phyloP scores from a whole-genome alignment of 768 basidiomycete species.

The Daedaleopsis sinensis region DNA sequence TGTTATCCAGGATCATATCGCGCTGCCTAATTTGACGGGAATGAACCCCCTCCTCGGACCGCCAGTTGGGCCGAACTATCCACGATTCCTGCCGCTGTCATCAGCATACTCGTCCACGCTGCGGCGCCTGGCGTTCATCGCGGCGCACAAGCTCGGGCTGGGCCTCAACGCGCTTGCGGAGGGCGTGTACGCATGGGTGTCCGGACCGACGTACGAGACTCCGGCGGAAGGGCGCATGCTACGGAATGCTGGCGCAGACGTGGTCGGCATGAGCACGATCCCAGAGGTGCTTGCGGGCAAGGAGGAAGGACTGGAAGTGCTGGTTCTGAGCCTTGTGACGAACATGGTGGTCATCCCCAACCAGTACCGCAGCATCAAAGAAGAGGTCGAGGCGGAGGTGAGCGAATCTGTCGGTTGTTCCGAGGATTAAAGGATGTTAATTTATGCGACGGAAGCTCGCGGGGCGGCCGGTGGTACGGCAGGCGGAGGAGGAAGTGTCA shows the following conservation, averaged over 20 bases:
- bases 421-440: not conserved
- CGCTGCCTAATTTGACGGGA: conserved; percentile 76
- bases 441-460: conserved; percentile 49
- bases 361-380: conserved; percentile 66
- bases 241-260: conserved; percentile 74
- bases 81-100: conserved; percentile 84
- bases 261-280: conserved; percentile 95
- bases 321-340: conserved; percentile 84
- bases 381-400: conserved; percentile 80
- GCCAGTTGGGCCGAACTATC: conserved; percentile 53
- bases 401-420: conserved; percentile 23
- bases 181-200: conserved; percentile 89
- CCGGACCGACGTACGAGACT: conserved; percentile 89
- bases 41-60: conserved; percentile 83
- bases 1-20: conserved; percentile 83
- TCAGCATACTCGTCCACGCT: conserved; percentile 78
- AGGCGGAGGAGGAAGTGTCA: conserved; percentile 54
- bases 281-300: conserved; percentile 85
- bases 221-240: conserved; percentile 85
- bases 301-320: conserved; percentile 73
- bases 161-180: conserved; percentile 63
- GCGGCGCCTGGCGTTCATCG: conserved; percentile 72
- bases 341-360: conserved; percentile 81
- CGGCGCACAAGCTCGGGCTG: conserved; percentile 64
- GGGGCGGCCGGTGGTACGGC: conserved; percentile 51